These are phyloP conservation scores for Calonectria hawksworthii DNA, from an alignment of 2,329 filamentous ascomycete genomes.

Conservation along the genomic window DNA sequence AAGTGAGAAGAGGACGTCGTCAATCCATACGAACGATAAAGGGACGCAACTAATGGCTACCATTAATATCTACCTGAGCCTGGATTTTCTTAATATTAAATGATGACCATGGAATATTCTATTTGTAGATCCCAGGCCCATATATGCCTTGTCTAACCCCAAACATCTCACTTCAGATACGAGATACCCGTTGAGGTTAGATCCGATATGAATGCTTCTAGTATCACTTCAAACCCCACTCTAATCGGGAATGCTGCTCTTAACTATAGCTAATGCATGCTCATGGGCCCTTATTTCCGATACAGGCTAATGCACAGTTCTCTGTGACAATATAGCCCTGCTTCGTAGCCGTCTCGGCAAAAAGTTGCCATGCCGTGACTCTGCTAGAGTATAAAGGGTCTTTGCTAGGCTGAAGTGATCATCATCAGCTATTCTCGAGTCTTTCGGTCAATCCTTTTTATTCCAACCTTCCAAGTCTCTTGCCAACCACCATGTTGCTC, in stretches of 20 bases:
- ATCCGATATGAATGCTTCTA: not conserved
- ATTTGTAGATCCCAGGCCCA: not conserved
- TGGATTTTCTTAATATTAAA: not conserved
- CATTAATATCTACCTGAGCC: not conserved
- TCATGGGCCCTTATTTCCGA: conserved; percentile 12
- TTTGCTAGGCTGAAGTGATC: not conserved
- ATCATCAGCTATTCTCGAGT: not conserved
- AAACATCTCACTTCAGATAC: not conserved
- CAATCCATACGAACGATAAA: not conserved
- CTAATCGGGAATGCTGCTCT: conserved; percentile 1
- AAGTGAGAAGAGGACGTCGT: not conserved
- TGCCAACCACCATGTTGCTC: not conserved
- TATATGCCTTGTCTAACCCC: not conserved
- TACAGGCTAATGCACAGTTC: not conserved
- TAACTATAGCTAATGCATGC: not conserved
- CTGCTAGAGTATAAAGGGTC: not conserved
- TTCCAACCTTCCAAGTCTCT: not conserved
- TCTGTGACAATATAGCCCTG: not conserved
- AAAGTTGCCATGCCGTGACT: conserved; percentile 4
- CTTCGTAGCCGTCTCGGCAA: conserved; percentile 6
- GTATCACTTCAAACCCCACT: conserved; percentile 4
- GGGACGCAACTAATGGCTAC: not conserved
- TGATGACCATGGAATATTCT: not conserved
- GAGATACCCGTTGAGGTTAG: conserved; percentile 9
- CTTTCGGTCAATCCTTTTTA: not conserved